Percentiles rank a stretch among this genome's conserved stretches.
phyloP scores from a whole-genome alignment of 1,284 basidiomycete species.

The Puccinia polysora region DNA sequence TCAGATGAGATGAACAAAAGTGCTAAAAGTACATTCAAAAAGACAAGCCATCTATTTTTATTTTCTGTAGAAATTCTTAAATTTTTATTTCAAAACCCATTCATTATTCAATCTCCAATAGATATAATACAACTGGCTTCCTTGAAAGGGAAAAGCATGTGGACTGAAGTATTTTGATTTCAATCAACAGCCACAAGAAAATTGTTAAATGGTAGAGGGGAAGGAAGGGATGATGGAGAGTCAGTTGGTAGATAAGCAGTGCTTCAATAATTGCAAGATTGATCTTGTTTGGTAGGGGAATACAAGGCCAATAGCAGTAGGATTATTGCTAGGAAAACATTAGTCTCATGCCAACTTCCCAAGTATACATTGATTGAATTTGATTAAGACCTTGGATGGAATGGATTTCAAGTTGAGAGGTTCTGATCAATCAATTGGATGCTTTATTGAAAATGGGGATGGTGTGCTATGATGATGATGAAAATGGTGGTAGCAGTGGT shows the following conservation, averaged over 20 bases:
- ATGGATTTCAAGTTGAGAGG: too few species aligned
- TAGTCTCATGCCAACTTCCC: constrained; percentile 77
- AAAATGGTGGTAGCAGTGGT: too few species aligned
- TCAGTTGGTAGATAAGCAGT: neutral
- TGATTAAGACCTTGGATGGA: too few species aligned
- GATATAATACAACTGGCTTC: constrained; percentile 81
- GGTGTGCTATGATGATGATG: too few species aligned
- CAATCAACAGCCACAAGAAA: constrained; percentile 94
- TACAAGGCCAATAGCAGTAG: too few species aligned
- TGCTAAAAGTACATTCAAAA: neutral
- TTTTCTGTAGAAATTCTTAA: constrained; percentile 65
- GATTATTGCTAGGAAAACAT: neutral
- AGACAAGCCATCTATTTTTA: constrained; percentile 52
- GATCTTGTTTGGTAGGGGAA: too few species aligned
- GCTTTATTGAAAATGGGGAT: too few species aligned
- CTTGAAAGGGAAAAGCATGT: constrained; percentile 90
- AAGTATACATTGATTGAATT: too few species aligned
- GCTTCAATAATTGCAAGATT: too few species aligned
- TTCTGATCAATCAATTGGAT: too few species aligned
- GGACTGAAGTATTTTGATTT: constrained; percentile 72
- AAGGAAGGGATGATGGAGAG: constrained; percentile 18
- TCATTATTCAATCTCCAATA: constrained; percentile 73
- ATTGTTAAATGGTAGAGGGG: too few species aligned
- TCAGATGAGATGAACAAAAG: neutral
- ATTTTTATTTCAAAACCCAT: constrained; percentile 74